These are phyloP conservation scores for Eucalyptus polybractea DNA, from an alignment of 345 rosid species.

Conservation along the genomic window DNA sequence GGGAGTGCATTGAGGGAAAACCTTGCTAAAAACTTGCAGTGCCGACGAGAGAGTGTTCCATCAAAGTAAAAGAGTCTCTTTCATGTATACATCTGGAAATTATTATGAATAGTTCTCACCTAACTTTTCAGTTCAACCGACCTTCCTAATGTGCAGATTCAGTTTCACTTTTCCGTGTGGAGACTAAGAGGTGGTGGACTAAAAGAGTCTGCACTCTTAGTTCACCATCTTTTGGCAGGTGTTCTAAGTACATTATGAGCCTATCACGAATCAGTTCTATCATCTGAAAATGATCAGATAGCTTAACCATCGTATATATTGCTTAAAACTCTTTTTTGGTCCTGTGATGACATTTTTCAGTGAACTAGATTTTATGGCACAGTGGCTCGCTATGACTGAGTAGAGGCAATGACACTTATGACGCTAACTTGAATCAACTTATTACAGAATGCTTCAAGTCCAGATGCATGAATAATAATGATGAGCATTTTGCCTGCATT, in stretches of 20 bases:
- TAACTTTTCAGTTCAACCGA: neutral
- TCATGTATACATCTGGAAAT: neutral
- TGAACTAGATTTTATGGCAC: neutral
- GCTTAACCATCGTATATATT: neutral
- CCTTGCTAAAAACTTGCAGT: constrained; percentile 39
- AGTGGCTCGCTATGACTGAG: neutral
- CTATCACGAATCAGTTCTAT: neutral
- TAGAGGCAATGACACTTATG: neutral
- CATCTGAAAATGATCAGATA: neutral
- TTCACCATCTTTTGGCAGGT: neutral
- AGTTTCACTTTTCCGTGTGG: neutral
- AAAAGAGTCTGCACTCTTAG: neutral
- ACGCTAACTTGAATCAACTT: neutral
- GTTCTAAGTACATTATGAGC: neutral
- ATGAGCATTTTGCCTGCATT: neutral
- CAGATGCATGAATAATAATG: neutral
- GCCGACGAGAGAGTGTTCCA: neutral
- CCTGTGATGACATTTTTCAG: neutral
- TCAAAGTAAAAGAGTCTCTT: neutral
- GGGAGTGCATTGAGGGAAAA: constrained; percentile 43
- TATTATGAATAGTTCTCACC: neutral
- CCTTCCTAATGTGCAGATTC: neutral
- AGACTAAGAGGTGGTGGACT: neutral
- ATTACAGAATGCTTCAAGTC: neutral
- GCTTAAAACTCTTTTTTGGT: neutral